Evolutionary conservation across 2,329 filamentous ascomycete species (phyloP).

Genomic region (Dryadomyces quercivorus): DNA sequence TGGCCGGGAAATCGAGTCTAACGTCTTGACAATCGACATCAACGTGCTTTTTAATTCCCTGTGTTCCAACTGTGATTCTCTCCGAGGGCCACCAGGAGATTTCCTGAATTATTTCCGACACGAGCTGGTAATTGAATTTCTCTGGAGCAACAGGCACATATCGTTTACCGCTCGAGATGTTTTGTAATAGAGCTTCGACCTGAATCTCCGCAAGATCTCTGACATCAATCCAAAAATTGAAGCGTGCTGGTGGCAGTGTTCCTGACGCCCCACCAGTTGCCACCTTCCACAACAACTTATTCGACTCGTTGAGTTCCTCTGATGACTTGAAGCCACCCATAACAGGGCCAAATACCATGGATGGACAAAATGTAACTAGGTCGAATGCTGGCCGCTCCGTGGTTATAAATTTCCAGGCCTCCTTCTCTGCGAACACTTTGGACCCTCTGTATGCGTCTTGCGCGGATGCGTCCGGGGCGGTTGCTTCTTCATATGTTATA

Average conservation of each 20-base stretch:
- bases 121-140: slow-evolving; percentile 28
- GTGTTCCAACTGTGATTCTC: too few relatives aligned
- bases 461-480: slow-evolving; percentile 19
- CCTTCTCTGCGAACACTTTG: slow-evolving; percentile 41
- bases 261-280: slow-evolving; percentile 9
- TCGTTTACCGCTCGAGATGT: slow-evolving; percentile 13
- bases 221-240: slow-evolving; percentile 10
- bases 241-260: slow-evolving; percentile 3
- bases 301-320: slow-evolving; percentile 8
- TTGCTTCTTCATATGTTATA: slow-evolving; percentile 31
- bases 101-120: slow-evolving; percentile 1
- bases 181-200: slow-evolving; percentile 4
- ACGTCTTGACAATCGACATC: slow-evolving; percentile 7
- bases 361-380: slow-evolving; percentile 21
- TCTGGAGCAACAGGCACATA: slow-evolving; percentile 24
- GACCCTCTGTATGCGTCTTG: slow-evolving; percentile 37
- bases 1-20: slow-evolving; percentile 3
- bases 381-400: slow-evolving; percentile 30
- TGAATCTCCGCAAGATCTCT: slow-evolving; percentile 8
- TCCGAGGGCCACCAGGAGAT: not conserved
- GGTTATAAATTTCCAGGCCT: slow-evolving; percentile 39
- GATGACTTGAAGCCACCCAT: not conserved
- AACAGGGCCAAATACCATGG: slow-evolving; percentile 10
- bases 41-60: too few relatives aligned
- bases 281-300: slow-evolving; percentile 8